Evolutionary conservation across 148 eudicot genomes (phyloP).

Genomic region (Persicaria tinctoria): DNA sequence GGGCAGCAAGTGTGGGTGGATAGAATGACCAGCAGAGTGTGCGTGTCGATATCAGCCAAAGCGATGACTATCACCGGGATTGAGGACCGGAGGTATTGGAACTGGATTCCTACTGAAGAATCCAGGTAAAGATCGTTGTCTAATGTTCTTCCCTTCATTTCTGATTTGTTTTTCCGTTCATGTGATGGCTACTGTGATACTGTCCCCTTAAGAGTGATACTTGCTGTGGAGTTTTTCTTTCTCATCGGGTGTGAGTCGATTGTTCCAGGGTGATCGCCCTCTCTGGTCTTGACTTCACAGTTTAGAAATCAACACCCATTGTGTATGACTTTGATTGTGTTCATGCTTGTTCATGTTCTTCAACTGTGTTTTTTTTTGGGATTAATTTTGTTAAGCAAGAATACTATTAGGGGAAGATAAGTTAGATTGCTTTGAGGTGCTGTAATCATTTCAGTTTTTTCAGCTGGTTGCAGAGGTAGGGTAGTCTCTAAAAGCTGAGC

Average conservation of each 20-base stretch:
- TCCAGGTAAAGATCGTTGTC: conserved; percentile 48
- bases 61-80: conserved; percentile 88
- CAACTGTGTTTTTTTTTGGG: background rate
- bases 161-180: conserved; percentile 14
- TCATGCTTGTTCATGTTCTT: background rate
- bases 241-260: background rate
- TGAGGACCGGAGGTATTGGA: conserved; percentile 95
- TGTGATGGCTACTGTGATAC: background rate
- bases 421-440: background rate
- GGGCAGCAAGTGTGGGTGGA: conserved; percentile 89
- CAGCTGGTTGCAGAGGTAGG: background rate
- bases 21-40: conserved; percentile 71
- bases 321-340: background rate
- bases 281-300: background rate
- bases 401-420: background rate
- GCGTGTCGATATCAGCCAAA: conserved; percentile 69
- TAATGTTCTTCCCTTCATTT: background rate
- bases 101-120: conserved; percentile 90
- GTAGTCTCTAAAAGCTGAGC: background rate
- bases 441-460: background rate
- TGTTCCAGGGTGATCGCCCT: background rate
- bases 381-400: background rate
- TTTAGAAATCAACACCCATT: background rate
- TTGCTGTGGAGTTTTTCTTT: background rate
- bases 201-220: background rate